Conservation (phyloP, 202 grass and related monocot species). For the Elaeis oleifera region DNA sequence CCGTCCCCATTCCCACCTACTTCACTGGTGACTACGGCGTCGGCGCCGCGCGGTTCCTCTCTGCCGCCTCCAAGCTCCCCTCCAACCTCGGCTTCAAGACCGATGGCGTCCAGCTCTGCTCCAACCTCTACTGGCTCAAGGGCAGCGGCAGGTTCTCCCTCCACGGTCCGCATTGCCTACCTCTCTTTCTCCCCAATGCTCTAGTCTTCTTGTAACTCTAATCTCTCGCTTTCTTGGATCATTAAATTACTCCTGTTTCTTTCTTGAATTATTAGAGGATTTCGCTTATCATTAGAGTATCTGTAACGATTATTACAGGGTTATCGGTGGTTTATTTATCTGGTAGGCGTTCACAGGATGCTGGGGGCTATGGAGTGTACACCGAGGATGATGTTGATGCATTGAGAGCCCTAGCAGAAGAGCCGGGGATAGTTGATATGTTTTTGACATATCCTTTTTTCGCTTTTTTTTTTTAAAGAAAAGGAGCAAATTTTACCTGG, state of each 20-base stretch:
- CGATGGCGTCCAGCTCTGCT: slow-evolving; percentile 61
- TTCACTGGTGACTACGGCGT: slow-evolving; percentile 80
- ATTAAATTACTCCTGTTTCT: neutral
- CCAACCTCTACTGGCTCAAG: slow-evolving; percentile 87
- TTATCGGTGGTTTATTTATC: slow-evolving; percentile 82
- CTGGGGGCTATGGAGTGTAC: slow-evolving; percentile 41
- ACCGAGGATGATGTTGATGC: slow-evolving; percentile 81
- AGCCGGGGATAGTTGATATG: slow-evolving; percentile 59
- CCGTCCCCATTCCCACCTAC: slow-evolving; percentile 80
- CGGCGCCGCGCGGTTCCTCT: slow-evolving; percentile 45
- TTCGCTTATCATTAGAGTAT: neutral
- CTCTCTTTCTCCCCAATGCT: neutral
- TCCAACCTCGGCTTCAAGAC: slow-evolving; percentile 34
- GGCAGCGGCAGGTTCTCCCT: slow-evolving; percentile 73
- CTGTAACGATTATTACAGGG: slow-evolving; percentile 30
- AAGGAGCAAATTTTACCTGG: too few species aligned
- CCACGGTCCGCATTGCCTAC: slow-evolving; percentile 30
- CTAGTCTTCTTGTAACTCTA: slow-evolving; percentile 8
- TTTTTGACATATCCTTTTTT: slow-evolving; percentile 90
- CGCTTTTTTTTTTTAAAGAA: neutral
- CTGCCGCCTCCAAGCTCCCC: slow-evolving; percentile 28
- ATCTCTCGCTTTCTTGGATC: too few species aligned
- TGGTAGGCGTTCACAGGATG: slow-evolving; percentile 26
- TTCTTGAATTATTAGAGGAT: neutral
- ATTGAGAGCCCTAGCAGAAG: slow-evolving; percentile 65